Base-by-base conservation (phyloP, 1,284 basidiomycete species). In the Cutaneotrichosporon cavernicola region DNA sequence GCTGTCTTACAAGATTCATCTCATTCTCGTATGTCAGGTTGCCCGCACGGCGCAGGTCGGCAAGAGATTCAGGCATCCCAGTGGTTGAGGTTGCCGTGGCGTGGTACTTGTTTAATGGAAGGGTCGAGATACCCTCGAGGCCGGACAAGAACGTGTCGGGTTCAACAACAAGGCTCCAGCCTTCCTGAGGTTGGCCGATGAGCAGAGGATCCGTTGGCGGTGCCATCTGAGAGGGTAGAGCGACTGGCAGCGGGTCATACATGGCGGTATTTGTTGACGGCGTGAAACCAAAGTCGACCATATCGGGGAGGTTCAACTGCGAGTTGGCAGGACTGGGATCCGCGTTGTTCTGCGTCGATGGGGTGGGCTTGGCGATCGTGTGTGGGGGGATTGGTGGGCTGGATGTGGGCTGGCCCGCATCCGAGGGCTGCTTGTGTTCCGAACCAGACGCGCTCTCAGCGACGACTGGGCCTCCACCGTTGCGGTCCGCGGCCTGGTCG, bases 91-190 rank as follows among this genome's bases (percentile, higher is more conserved):
- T n/a, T 0, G 65, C 40, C 0, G 64, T 57, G 1, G 65, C 65
- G 51, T 66, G 61, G 26, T 52, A 66, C 6, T 61, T 34, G 14
- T 66, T 49, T 32, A 68, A 52, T 2, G 62, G 66, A 2, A 68
- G 60, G 11, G 59, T 60, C 1, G 58, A 59, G 49, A 65, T 65
- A n/a, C 66, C 66, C 32, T 68, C 66, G 22, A 68, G 60, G 4
- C 66, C 66, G 10, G 53, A 64, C 5, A 52, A 34, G 66, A 68
- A 68, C 10, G 64, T 60, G 49, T 52, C 40, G 4, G 66, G 62
- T 26, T 68, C 64, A 26, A 68, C 64, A 1, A 56, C 55, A 4
- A 68, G 52, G 0, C 62, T 49, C 66, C 66, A 68, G 36, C 55
- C 30, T 7, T 50, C 57, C 22, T 53, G 51, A 6, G 30, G 18